These are phyloP conservation scores for Ascochyta viciae-villosae DNA, from an alignment of 2,329 filamentous ascomycete genomes.

Conservation along the genomic window DNA sequence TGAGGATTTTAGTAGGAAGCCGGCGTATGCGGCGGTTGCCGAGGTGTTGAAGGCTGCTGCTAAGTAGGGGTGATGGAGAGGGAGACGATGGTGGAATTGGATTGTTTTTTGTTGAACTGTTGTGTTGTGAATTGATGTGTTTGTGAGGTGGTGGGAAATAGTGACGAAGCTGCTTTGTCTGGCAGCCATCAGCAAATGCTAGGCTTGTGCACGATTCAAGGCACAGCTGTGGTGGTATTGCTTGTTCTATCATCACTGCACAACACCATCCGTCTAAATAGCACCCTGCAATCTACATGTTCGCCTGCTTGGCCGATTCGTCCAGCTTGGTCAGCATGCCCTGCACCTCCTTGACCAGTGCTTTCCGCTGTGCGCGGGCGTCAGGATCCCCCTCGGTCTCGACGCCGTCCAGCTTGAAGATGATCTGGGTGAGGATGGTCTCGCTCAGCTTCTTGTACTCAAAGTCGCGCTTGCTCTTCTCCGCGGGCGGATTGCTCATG, in stretches of 20 bases:
- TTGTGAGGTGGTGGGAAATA: too few species aligned
- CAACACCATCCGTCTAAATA: neutral
- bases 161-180: too few species aligned
- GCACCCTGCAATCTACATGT: slow-evolving; percentile 2
- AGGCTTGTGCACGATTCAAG: too few species aligned
- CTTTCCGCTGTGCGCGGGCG: slow-evolving; percentile 71
- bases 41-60: slow-evolving; percentile 30
- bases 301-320: slow-evolving; percentile 40
- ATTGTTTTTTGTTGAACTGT: neutral
- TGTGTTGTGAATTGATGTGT: too few species aligned
- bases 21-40: slow-evolving; percentile 45
- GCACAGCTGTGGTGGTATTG: too few species aligned
- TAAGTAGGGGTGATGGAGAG: neutral
- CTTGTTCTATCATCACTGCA: too few species aligned
- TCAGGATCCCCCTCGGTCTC: slow-evolving; percentile 74
- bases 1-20: slow-evolving; percentile 39
- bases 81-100: neutral
- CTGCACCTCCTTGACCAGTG: slow-evolving; percentile 75
- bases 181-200: too few species aligned
- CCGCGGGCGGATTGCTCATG: slow-evolving; percentile 65
- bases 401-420: slow-evolving; percentile 79
- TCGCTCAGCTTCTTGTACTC: slow-evolving; percentile 79
- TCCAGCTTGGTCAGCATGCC: slow-evolving; percentile 71
- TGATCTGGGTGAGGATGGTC: slow-evolving; percentile 75
- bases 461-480: slow-evolving; percentile 69